These are phyloP conservation scores for Diospyros kaki DNA, from an alignment of 148 eudicot genomes.

Conservation along the genomic window DNA sequence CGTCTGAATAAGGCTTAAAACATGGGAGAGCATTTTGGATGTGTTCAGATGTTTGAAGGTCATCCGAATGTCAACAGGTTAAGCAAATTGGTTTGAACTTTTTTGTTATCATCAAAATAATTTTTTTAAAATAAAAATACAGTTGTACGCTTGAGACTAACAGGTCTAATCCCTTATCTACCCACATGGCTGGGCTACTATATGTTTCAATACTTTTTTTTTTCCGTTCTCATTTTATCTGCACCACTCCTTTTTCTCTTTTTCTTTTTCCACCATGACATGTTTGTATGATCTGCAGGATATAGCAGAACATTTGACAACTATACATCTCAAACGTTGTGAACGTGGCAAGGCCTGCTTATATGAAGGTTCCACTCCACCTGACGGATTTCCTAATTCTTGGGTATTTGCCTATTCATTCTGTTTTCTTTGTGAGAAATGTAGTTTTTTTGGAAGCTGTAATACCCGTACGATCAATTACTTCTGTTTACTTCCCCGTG, in stretches of 20 bases:
- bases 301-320: slow-evolving; percentile 94
- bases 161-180: too few species aligned
- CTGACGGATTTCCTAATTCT: slow-evolving; percentile 84
- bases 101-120: too few species aligned
- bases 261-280: background rate
- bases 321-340: slow-evolving; percentile 76
- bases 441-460: background rate
- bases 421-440: background rate
- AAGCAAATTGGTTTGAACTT: too few species aligned
- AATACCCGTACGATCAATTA: background rate
- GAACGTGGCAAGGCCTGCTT: slow-evolving; percentile 93
- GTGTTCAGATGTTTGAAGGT: too few species aligned
- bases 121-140: too few species aligned
- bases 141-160: too few species aligned
- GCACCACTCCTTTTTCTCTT: background rate
- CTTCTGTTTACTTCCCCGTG: background rate
- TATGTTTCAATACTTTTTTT: too few species aligned
- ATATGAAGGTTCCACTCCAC: slow-evolving; percentile 92
- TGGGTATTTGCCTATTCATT: slow-evolving; percentile 53
- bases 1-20: too few species aligned
- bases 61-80: too few species aligned
- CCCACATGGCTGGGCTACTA: too few species aligned
- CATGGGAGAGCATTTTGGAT: too few species aligned
- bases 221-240: too few species aligned
- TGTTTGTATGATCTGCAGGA: slow-evolving; percentile 49